Evolutionary conservation across 805 yeast genomes (phyloP).

Genomic region (Candida golubevii): DNA sequence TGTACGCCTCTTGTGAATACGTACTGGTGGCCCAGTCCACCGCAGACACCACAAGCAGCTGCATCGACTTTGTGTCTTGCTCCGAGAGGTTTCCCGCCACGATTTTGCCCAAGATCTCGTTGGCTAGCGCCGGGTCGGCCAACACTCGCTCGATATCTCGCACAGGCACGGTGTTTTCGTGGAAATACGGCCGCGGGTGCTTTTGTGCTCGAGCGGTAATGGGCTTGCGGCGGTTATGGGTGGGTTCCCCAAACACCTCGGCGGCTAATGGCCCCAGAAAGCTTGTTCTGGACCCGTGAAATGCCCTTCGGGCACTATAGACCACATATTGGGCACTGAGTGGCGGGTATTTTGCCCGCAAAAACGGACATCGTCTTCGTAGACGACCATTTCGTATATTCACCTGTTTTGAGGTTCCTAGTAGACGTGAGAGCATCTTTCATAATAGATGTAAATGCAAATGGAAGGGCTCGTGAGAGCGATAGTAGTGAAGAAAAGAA

Average conservation of each 20-base stretch:
- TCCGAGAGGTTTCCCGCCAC: neutral
- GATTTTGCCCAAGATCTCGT: conserved; percentile 3
- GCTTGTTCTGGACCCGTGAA: neutral
- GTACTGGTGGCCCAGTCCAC: conserved; percentile 22
- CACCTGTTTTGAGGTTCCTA: neutral
- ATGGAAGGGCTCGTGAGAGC: neutral
- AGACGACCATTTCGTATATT: neutral
- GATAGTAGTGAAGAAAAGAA: neutral
- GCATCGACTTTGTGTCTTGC: conserved; percentile 14
- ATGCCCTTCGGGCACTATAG: neutral
- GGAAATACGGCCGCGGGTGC: neutral
- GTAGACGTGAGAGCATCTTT: conserved; percentile 7
- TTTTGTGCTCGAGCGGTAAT: neutral
- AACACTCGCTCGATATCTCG: conserved; percentile 15
- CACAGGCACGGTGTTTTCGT: neutral
- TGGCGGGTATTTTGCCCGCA: neutral
- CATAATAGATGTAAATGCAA: neutral
- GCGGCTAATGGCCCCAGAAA: no score
- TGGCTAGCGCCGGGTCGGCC: neutral
- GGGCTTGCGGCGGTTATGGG: neutral
- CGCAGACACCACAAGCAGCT: conserved; percentile 18
- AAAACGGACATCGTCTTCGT: neutral
- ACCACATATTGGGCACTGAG: neutral
- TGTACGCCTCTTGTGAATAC: conserved; percentile 15
- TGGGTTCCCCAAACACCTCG: neutral